Base-by-base conservation (phyloP, 192 early-diverging fungal species). In the Umbelopsis ramanniana region DNA sequence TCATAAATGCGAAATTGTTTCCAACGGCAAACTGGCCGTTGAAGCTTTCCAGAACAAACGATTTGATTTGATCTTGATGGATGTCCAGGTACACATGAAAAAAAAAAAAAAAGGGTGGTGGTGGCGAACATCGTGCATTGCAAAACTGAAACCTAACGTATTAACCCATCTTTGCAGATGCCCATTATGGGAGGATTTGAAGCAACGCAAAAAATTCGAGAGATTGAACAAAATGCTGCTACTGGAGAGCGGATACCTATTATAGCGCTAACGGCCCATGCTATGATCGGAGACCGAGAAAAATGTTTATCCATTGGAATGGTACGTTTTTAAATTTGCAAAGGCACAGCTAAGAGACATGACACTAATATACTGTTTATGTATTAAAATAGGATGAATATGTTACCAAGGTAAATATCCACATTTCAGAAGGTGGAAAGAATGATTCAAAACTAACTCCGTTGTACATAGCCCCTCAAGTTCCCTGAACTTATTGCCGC, bases 121-220 rank as follows among this genome's bases (percentile, higher is more conserved):
- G 14, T 35, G 33, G 26, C n/a, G n/a, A n/a, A n/a, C n/a, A n/a
- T n/a, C n/a, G n/a, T n/a, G n/a, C 29, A 29, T 29, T 29, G 29
- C 29, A 29, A 29, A 29, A 29, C 29, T 29, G 29, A 29, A 29
- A 29, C 29, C 29, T 29, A 19, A 1, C 3, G 12, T 17, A 37
- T 63, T 2, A 37, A 17, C 4, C 33, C 17, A 29, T 60, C 75
- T n/a, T 76, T 17, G 5, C 43, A 72, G 82, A 93, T 95, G 94
- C 94, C 94, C 0, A 86, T 94, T 46, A 94, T 95, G 92, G 93
- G 91, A 52, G 94, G 94, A 26, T 94, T 93, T 63, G 93, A 95
- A 82, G 92, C 92, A 11, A 94, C 94, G 8, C 87, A 90, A 73
- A 83, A 85, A 69, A 95, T 95, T 71, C 86, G 93, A 52, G 78